A percentile compares a stretch with the other conserved stretches of the same genome.
phyloP scores from a whole-genome alignment of 768 basidiomycete species.

The Boletus vermiculosoides region DNA sequence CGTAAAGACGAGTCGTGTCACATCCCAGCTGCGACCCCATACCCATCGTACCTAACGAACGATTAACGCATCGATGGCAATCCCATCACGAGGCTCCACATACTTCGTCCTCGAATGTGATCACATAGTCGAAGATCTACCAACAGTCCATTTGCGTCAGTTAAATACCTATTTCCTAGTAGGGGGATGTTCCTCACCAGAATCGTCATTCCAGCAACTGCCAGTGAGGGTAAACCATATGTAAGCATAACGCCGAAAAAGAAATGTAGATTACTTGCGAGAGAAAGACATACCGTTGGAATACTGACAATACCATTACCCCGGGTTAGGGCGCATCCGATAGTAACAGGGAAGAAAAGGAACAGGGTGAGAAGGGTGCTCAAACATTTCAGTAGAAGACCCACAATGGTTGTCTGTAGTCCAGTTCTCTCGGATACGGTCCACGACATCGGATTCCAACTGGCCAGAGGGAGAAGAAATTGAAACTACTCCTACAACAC shows the following conservation, averaged over 20 bases:
- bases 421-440: too few relatives aligned
- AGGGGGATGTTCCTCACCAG: conserved; percentile 3
- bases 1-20: too few relatives aligned
- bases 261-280: neutral
- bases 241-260: neutral
- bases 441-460: too few relatives aligned
- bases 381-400: too few relatives aligned
- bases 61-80: too few relatives aligned
- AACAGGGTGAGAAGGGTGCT: too few relatives aligned
- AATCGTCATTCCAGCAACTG: conserved; percentile 20
- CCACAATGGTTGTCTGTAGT: too few relatives aligned
- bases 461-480: neutral
- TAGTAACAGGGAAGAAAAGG: neutral
- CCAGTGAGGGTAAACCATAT: neutral
- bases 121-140: conserved; percentile 11
- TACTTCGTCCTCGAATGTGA: conserved; percentile 13
- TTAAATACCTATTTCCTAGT: neutral
- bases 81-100: neutral
- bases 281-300: conserved; percentile 9
- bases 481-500: neutral
- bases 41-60: too few relatives aligned
- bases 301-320: conserved; percentile 3
- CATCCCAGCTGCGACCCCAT: too few relatives aligned
- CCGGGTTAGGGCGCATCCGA: neutral
- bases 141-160: neutral